Evolutionary conservation across 306 rosid genomes (phyloP), one percentile per base, ranked within the genome.

Genomic region (Castanospermum australe): DNA sequence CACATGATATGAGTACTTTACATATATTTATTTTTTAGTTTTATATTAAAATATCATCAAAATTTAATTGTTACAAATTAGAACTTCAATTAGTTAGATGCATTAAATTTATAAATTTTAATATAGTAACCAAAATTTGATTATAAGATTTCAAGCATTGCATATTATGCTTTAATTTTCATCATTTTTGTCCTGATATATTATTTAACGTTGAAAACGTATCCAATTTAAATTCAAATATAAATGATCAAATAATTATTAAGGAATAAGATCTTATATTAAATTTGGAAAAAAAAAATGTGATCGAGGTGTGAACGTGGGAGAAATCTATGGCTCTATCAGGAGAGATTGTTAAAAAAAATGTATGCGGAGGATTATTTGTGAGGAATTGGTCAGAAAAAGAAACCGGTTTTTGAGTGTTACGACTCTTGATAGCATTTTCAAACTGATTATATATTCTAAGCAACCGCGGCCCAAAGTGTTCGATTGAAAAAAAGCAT

Each of bases 251-350:
- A 67, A 57, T 21, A 17, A 18, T 32, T 54, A 1, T 11, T 3
- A 8, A 28, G 38, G 30, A n/a, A n/a, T n/a, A n/a, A n/a, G n/a
- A n/a, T n/a, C n/a, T n/a, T n/a, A 12, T 63, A 54, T 80, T 48
- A 10, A 61, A 33, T 66, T 33, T 18, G 22, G 42, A 66, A 69
- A 56, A n/a, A n/a, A n/a, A n/a, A n/a, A 54, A 13, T 11, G 59
- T 67, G 67, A 60, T 21, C 25, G 36, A 67, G 35, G 51, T 78
- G 79, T 85, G 84, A 75, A 74, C 67, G 9, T n/a, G 36, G 63
- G 22, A 41, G 51, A 73, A 67, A 6, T 18, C 6, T 22, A 8
- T 68, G 66, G 59, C 50, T 39, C 39, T 32, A 42, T 30, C 62
- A 32, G n/a, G n/a, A n/a, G 17, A 25, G 13, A 18, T 45, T 12